Conservation (phyloP, 78 protist species). For the Polysphondylium violaceum region DNA sequence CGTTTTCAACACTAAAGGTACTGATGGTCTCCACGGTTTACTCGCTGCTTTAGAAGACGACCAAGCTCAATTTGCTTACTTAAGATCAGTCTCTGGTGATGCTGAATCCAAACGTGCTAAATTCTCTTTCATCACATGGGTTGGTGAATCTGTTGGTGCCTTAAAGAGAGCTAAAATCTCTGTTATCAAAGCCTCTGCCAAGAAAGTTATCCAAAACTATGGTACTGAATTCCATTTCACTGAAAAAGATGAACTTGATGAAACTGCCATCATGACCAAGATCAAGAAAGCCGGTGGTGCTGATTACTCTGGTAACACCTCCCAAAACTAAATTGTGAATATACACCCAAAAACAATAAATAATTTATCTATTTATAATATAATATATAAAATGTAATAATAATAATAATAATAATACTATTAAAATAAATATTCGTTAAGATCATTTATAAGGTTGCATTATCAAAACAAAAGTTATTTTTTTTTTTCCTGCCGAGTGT, state of each 20-base stretch:
- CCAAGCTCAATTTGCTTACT: constrained; percentile 61
- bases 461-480: no score
- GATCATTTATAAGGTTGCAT: no score
- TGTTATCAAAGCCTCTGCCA: constrained; percentile 87
- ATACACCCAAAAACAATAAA: no score
- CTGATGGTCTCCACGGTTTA: constrained; percentile 64
- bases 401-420: no score
- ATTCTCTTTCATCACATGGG: constrained; percentile 83
- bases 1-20: constrained; percentile 31
- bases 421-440: no score
- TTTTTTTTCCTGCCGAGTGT: no score
- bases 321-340: constrained; percentile 26
- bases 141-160: constrained; percentile 75
- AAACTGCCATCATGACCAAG: constrained; percentile 21
- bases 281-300: constrained; percentile 82
- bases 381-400: no score
- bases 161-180: constrained; percentile 76
- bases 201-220: constrained; percentile 51
- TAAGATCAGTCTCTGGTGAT: constrained; percentile 81
- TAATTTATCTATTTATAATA: no score
- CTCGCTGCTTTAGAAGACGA: constrained; percentile 11
- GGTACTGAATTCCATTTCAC: constrained; percentile 35
- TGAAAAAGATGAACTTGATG: constrained; percentile 38
- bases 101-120: constrained; percentile 84
- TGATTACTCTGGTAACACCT: constrained; percentile 83